These are phyloP conservation scores for Geopyxis carbonaria DNA, from an alignment of 495 filamentous ascomycete genomes.

Conservation along the genomic window DNA sequence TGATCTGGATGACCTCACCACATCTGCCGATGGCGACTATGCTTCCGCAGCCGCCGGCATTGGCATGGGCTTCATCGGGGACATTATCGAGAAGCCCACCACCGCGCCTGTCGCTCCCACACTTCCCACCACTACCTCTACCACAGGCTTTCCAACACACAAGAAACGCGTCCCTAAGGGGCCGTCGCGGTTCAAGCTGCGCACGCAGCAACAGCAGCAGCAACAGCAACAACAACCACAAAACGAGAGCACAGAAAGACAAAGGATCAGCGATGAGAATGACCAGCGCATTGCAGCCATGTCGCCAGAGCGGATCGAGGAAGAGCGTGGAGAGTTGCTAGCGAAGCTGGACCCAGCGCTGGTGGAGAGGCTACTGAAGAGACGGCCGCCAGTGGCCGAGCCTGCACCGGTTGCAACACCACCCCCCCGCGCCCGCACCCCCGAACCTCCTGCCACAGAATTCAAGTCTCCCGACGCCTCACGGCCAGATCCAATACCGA, in stretches of 20 bases:
- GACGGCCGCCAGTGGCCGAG: constrained; percentile 19
- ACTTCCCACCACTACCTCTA: constrained; percentile 41
- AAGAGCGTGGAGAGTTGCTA: constrained; percentile 59
- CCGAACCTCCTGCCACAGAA: constrained; percentile 18
- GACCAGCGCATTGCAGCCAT: constrained; percentile 53
- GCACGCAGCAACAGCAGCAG: constrained; percentile 29
- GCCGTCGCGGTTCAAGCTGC: constrained; percentile 62
- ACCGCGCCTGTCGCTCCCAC: constrained; percentile 40
- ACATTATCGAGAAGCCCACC: constrained; percentile 58
- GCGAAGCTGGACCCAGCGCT: constrained; percentile 48
- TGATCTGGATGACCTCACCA: constrained; percentile 31
- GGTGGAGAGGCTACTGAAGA: constrained; percentile 56
- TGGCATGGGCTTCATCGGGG: constrained; percentile 42
- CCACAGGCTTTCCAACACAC: constrained; percentile 72
- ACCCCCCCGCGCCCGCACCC: no score
- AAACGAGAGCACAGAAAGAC: constrained; percentile 40
- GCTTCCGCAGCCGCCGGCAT: constrained; percentile 17
- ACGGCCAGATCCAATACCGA: constrained; percentile 3
- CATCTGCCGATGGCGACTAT: constrained; percentile 5
- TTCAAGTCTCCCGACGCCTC: not conserved
- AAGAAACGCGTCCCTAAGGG: constrained; percentile 46
- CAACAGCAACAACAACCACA: constrained; percentile 9
- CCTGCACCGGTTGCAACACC: constrained; percentile 28
- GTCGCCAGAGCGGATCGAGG: constrained; percentile 63
- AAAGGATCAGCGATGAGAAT: constrained; percentile 68